These are phyloP conservation scores for Solanum hybrid DNA, from an alignment of 305 asterid species.

Conservation along the genomic window DNA sequence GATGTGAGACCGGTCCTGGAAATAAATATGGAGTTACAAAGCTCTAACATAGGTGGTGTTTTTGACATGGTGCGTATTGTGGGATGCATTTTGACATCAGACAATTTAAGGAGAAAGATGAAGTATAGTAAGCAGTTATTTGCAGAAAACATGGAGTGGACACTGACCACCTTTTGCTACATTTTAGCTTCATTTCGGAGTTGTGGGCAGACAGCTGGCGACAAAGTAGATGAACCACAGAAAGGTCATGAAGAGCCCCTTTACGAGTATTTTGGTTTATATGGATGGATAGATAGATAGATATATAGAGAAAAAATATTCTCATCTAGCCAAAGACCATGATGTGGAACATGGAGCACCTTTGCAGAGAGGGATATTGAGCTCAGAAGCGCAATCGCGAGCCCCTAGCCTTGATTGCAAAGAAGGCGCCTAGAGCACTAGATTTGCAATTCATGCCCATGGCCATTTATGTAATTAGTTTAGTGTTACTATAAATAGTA, in stretches of 20 bases:
- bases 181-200: neutral
- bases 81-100: neutral
- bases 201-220: neutral
- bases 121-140: neutral
- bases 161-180: neutral
- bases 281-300: neutral
- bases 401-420: neutral
- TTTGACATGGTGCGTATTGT: neutral
- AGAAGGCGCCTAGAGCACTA: neutral
- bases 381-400: neutral
- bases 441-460: neutral
- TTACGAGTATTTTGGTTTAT: neutral
- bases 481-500: neutral
- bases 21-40: neutral
- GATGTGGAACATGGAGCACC: neutral
- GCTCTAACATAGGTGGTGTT: neutral
- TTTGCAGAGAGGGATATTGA: neutral
- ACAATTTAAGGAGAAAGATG: neutral
- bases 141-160: neutral
- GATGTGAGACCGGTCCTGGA: neutral
- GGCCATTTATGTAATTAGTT: neutral
- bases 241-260: neutral
- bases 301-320: neutral
- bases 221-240: neutral
- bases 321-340: neutral